A percentile compares a stretch with the other conserved stretches of the same genome.
These are phyloP conservation scores for Mortierella sp. DNA, from an alignment of 371 early-diverging fungal species.

Conservation along the genomic window DNA sequence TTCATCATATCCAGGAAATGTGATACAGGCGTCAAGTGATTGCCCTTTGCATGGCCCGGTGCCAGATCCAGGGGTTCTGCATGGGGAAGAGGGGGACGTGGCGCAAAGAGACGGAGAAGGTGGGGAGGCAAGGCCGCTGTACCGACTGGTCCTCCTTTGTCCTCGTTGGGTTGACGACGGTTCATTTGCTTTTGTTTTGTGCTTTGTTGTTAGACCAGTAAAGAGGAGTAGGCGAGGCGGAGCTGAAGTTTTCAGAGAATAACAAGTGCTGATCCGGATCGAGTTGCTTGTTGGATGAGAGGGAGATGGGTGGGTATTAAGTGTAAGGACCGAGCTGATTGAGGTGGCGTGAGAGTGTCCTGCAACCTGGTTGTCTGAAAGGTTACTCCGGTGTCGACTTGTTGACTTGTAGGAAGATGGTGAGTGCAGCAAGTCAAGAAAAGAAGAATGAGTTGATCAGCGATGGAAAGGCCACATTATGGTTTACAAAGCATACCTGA, in stretches of 20 bases:
- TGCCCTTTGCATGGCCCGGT: constrained; percentile 73
- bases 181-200: constrained; percentile 24
- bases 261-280: background rate
- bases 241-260: background rate
- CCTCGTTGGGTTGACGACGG: constrained; percentile 46
- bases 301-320: background rate
- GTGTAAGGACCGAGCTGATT: background rate
- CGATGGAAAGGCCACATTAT: background rate
- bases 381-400: background rate
- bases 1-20: constrained; percentile 70
- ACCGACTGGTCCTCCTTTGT: constrained; percentile 43
- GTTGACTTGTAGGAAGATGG: background rate
- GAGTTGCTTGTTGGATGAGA: background rate
- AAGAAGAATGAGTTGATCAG: background rate
- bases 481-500: background rate
- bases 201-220: background rate
- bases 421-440: background rate
- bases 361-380: background rate
- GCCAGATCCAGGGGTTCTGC: constrained; percentile 83
- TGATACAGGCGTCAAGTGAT: constrained; percentile 77
- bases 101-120: constrained; percentile 91
- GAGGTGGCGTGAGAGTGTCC: background rate
- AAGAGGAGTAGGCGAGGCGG: background rate
- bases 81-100: constrained; percentile 88
- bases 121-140: constrained; percentile 79